These are phyloP conservation scores for Ilyonectria destructans DNA, from an alignment of 2,329 filamentous ascomycete species.

Conservation along the genomic window DNA sequence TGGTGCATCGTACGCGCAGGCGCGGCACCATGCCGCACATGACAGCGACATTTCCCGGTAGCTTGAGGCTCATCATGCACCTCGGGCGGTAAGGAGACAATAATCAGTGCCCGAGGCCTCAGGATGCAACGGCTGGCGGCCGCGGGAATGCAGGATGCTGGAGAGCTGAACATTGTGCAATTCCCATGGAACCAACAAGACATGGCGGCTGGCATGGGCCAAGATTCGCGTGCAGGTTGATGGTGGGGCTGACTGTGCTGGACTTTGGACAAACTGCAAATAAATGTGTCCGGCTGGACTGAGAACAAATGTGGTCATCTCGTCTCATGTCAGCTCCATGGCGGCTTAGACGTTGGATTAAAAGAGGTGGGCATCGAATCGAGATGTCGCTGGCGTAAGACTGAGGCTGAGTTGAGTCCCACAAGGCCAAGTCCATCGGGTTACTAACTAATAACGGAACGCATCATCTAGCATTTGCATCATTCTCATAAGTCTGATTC, in stretches of 20 bases:
- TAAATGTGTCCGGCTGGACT: background rate
- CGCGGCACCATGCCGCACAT: background rate
- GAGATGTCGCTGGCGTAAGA: background rate
- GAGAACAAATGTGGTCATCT: background rate
- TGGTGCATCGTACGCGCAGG: background rate
- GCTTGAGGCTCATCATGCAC: background rate
- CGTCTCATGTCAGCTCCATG: conserved; percentile 8
- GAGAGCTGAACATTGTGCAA: background rate
- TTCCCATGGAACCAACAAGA: background rate
- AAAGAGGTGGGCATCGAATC: background rate
- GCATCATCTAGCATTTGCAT: no score
- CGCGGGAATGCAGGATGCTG: background rate
- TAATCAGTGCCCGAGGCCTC: no score
- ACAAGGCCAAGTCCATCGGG: no score
- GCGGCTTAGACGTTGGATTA: background rate
- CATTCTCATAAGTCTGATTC: no score
- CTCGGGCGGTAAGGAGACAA: background rate
- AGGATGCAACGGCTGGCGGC: no score
- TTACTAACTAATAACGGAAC: no score
- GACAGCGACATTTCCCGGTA: background rate
- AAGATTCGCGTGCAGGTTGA: background rate
- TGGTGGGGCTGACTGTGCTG: background rate
- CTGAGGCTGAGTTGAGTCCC: background rate
- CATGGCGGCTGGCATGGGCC: background rate
- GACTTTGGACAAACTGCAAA: background rate